Conservation (phyloP, 257 asterid species). For the Solanum rostratum region DNA sequence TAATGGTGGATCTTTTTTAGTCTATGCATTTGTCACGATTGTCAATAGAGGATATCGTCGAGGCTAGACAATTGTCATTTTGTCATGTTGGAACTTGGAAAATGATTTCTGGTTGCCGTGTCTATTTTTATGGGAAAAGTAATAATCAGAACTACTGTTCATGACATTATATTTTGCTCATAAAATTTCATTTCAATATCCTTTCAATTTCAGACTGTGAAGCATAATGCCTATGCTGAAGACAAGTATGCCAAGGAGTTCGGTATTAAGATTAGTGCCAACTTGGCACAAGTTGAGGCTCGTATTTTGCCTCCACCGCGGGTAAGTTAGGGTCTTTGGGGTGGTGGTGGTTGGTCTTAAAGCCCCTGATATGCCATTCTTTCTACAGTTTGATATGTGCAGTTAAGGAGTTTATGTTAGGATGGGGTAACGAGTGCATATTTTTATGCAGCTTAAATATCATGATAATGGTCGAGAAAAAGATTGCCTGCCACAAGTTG, state of each 20-base stretch:
- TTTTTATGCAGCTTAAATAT: constrained; percentile 65
- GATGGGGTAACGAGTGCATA: background rate
- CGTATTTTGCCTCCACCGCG: constrained; percentile 86
- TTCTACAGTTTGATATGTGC: background rate
- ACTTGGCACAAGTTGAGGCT: constrained; percentile 91
- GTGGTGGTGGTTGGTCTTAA: background rate
- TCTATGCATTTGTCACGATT: background rate
- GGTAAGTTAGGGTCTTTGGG: constrained; percentile 27
- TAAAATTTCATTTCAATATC: background rate
- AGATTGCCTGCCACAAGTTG: constrained; percentile 89
- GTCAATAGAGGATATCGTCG: too few species aligned
- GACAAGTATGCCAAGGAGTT: constrained; percentile 87
- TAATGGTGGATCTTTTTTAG: background rate
- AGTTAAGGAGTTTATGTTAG: background rate
- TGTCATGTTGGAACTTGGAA: background rate
- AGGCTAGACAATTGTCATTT: background rate
- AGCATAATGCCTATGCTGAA: constrained; percentile 62
- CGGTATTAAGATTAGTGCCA: constrained; percentile 87
- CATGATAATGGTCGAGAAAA: constrained; percentile 90
- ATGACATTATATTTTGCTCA: background rate
- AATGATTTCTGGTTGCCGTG: background rate
- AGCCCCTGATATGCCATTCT: background rate
- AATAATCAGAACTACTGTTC: background rate
- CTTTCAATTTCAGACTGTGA: constrained; percentile 51
- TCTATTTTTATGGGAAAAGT: background rate